Evolutionary conservation across 225 moss, liverwort and hornwort species (phyloP).

Genomic region (Pseudoscleropodium purum): DNA sequence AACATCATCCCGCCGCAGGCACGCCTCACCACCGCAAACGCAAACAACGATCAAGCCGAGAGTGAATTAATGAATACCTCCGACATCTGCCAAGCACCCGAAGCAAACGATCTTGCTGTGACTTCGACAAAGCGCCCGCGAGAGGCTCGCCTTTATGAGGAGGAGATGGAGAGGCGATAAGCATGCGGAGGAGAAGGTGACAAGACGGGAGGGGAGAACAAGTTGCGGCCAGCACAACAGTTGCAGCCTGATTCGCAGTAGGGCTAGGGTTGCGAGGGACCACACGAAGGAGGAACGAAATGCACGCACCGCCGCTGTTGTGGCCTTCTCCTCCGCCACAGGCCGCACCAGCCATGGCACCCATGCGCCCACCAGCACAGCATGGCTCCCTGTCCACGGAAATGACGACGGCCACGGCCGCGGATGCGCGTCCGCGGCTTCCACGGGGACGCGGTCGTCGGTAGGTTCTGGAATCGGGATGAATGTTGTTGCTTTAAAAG

Average conservation of each 20-base stretch:
- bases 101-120: background rate
- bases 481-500: background rate
- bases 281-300: background rate
- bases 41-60: background rate
- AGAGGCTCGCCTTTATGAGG: background rate
- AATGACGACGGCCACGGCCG: background rate
- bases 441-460: background rate
- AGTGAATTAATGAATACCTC: background rate
- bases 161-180: background rate
- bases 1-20: background rate
- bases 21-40: background rate
- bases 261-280: slow-evolving; percentile 25
- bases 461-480: background rate
- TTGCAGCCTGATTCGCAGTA: background rate
- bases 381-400: background rate
- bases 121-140: background rate
- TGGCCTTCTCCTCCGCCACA: background rate
- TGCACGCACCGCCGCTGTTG: background rate
- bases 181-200: background rate
- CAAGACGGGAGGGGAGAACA: background rate
- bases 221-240: background rate
- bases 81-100: background rate
- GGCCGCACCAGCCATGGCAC: background rate
- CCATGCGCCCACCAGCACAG: background rate
- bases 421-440: background rate